Conservation (phyloP, 495 filamentous ascomycete species). For the Aspergillus affinis region DNA sequence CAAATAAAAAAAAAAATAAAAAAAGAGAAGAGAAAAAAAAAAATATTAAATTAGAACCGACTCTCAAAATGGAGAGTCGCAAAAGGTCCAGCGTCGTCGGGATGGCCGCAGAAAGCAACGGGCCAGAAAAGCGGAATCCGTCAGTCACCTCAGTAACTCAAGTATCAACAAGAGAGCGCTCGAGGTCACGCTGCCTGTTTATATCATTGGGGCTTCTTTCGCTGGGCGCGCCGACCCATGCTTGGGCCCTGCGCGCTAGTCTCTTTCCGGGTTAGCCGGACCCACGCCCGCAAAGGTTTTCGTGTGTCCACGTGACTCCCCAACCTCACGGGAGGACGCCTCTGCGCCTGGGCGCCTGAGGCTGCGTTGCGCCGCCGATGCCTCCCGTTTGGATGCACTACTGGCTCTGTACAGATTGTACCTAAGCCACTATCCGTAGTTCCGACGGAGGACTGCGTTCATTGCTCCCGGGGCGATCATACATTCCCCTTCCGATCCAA, state of each 20-base stretch:
- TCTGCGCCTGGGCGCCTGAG: slow-evolving; percentile 7
- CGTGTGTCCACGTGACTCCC: slow-evolving; percentile 38
- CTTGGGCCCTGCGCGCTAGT: slow-evolving; percentile 40
- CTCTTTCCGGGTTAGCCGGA: slow-evolving; percentile 25
- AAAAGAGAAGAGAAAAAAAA: slow-evolving; percentile 10
- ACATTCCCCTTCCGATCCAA: background rate
- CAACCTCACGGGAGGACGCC: slow-evolving; percentile 4
- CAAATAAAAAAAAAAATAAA: slow-evolving; percentile 5
- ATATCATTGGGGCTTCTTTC: slow-evolving; percentile 50
- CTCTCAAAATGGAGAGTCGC: background rate
- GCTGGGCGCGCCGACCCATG: slow-evolving; percentile 46
- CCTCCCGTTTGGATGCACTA: background rate
- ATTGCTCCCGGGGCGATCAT: background rate
- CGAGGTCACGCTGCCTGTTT: slow-evolving; percentile 54
- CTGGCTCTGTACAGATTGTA: too few species aligned
- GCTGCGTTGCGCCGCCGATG: background rate
- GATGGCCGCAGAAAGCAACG: slow-evolving; percentile 4
- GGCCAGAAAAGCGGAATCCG: slow-evolving; percentile 6
- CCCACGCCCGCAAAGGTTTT: slow-evolving; percentile 39
- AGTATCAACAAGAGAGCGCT: slow-evolving; percentile 24
- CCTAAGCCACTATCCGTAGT: too few species aligned
- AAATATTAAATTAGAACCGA: slow-evolving; percentile 3
- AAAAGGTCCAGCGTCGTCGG: background rate
- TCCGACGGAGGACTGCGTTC: too few species aligned
- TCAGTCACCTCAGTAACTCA: slow-evolving; percentile 7